Conservation (phyloP, 129 eudicot species). For the Erigeron canadensis region DNA sequence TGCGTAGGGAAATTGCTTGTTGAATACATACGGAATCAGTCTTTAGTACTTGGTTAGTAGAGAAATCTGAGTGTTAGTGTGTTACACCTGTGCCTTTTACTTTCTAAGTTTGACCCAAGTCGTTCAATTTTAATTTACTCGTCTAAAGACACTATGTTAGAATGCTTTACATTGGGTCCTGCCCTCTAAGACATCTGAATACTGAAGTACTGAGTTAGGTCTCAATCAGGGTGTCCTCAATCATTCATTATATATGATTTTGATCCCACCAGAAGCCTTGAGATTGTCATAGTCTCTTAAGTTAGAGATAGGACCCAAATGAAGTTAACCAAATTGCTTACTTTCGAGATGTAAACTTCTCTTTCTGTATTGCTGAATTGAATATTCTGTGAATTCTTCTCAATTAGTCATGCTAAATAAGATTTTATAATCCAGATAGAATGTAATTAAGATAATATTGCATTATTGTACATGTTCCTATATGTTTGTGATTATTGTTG, state of each 20-base stretch:
- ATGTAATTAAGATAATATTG: too few relatives aligned
- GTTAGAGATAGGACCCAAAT: background rate
- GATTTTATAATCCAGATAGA: background rate
- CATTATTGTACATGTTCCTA: background rate
- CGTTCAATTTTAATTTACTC: background rate
- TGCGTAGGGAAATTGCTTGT: background rate
- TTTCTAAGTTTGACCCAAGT: background rate
- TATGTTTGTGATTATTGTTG: conserved; percentile 2
- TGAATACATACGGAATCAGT: background rate
- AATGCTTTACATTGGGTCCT: background rate
- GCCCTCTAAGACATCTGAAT: background rate
- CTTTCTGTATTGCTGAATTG: background rate
- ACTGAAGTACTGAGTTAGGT: background rate
- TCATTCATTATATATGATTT: background rate
- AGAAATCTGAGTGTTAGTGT: too few relatives aligned
- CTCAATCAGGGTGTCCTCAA: background rate
- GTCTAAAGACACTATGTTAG: background rate
- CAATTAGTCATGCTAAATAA: conserved; percentile 7
- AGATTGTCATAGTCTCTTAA: background rate
- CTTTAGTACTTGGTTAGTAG: background rate
- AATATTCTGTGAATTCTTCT: background rate
- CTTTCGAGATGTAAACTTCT: background rate
- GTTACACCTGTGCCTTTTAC: background rate
- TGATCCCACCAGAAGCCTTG: background rate
- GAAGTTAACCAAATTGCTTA: background rate